These are phyloP conservation scores for Spergularia azorica DNA, from an alignment of 179 eudicot species.

Conservation along the genomic window DNA sequence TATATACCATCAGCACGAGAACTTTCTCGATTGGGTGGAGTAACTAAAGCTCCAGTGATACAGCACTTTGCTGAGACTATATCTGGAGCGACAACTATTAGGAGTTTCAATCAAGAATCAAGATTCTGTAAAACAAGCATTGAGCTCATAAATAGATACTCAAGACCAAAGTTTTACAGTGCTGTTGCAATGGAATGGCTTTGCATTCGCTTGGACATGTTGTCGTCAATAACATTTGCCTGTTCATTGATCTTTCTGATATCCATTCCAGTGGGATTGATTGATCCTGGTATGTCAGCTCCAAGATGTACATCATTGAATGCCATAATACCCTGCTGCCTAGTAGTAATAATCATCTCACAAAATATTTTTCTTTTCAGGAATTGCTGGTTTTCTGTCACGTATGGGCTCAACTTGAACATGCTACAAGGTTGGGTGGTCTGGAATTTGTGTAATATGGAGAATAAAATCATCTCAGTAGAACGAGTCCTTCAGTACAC, in stretches of 20 bases:
- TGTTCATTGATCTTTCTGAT: constrained; percentile 23
- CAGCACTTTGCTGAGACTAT: constrained; percentile 82
- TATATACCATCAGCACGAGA: constrained; percentile 64
- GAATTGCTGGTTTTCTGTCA: constrained; percentile 21
- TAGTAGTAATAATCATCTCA: not conserved
- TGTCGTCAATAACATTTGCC: constrained; percentile 20
- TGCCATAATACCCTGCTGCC: not conserved
- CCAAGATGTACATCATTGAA: not conserved
- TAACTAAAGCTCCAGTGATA: constrained; percentile 73
- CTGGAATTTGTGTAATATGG: constrained; percentile 22
- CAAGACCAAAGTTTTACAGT: constrained; percentile 23
- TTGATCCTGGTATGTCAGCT: constrained; percentile 23
- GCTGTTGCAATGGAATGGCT: constrained; percentile 28
- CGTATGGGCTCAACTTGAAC: constrained; percentile 22
- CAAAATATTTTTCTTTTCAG: not conserved
- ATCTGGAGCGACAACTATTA: constrained; percentile 66
- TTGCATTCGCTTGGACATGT: constrained; percentile 22
- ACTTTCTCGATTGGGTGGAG: constrained; percentile 57
- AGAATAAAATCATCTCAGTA: constrained; percentile 22
- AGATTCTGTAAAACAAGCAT: constrained; percentile 41
- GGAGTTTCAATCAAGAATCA: constrained; percentile 67
- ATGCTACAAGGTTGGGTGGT: constrained; percentile 21
- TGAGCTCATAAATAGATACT: constrained; percentile 18
- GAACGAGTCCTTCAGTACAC: constrained; percentile 19
- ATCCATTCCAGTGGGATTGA: constrained; percentile 19